Evolutionary conservation across 106 monocot species (phyloP), one percentile per base, ranked within the genome.

Genomic region (Dendrobium officinale): DNA sequence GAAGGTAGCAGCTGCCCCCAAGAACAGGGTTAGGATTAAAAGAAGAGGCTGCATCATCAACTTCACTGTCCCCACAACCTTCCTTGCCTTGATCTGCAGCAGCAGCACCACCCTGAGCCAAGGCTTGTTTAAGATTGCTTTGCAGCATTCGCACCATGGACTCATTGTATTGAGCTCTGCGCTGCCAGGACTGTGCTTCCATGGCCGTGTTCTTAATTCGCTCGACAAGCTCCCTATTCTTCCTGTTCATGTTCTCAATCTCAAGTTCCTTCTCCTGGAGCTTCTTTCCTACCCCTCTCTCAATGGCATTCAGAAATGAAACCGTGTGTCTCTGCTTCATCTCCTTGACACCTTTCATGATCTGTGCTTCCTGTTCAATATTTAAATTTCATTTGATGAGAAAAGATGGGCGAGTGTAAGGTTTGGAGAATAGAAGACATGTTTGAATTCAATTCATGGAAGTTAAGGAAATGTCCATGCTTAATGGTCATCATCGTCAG

Each of bases 111-210:
- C 82, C 84, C 66, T 84, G 88, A 45, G 81, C 80, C 11, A 88
- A 72, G 54, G 83, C 87, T 26, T 93, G 88, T 68, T 85, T 83
- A 44, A 93, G 85, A 78, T 84, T 89, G 77, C 18, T 81, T 55
- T 85, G 85, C 44, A 93, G 85, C 10, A 40, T 70, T 33, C 81
- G 82, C 33, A 86, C 87, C 37, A 90, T 26, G 7, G 87, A 85
- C 80, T 93, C 88, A 9, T 91, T 93, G 84, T 84, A 84, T 41
- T 78, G 67, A 22, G 88, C 90, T 31, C 78, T 68, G 82, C 79
- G 68, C 44, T 90, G 85, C 93, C 93, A 93, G 22, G 88, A 80
- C 78, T 90, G 85, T 70, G 84, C 86, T 44, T 93, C 93, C 37
- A 64, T 42, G 0, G 87, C 75, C 11, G 80, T 78, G 44, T 86